Percentiles rank a stretch among this genome's conserved stretches.
Evolutionary conservation across 2,329 filamentous ascomycete genomes (phyloP).

Genomic region (Exophiala phaeomuriformis): DNA sequence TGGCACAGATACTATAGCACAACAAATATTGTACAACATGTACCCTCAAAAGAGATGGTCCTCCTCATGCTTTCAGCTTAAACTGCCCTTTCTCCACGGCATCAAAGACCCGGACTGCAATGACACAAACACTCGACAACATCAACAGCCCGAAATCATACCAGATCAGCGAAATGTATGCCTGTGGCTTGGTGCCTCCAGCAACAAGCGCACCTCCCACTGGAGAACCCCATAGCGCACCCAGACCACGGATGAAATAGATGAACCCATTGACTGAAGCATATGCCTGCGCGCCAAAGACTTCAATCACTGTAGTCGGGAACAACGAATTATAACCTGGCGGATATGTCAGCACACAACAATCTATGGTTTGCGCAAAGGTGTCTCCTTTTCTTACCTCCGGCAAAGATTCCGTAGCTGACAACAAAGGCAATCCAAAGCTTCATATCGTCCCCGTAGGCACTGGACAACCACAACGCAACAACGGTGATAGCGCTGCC

Average conservation of each 20-base stretch:
- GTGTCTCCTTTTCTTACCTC: slow-evolving; percentile 13
- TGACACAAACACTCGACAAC: slow-evolving; percentile 25
- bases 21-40: no score
- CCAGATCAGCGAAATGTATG: slow-evolving; percentile 27
- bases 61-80: slow-evolving; percentile 21
- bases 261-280: slow-evolving; percentile 35
- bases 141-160: slow-evolving; percentile 27
- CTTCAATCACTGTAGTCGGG: slow-evolving; percentile 35
- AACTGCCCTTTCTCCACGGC: slow-evolving; percentile 25
- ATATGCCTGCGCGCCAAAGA: slow-evolving; percentile 35
- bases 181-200: slow-evolving; percentile 13
- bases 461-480: slow-evolving; percentile 29
- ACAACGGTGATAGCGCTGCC: slow-evolving; percentile 29
- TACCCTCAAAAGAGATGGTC: background rate
- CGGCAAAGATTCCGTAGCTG: slow-evolving; percentile 35
- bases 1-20: no score
- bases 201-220: slow-evolving; percentile 30
- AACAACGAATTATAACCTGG: slow-evolving; percentile 37
- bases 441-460: slow-evolving; percentile 23
- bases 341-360: no score
- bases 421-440: slow-evolving; percentile 30
- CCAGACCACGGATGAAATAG: slow-evolving; percentile 36
- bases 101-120: slow-evolving; percentile 25
- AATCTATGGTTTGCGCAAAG: no score
- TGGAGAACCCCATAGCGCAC: slow-evolving; percentile 36